Percentiles rank a stretch among this genome's conserved stretches.
phyloP scores from a whole-genome alignment of 2,329 filamentous ascomycete genomes.

The Thyridium curvatum region DNA sequence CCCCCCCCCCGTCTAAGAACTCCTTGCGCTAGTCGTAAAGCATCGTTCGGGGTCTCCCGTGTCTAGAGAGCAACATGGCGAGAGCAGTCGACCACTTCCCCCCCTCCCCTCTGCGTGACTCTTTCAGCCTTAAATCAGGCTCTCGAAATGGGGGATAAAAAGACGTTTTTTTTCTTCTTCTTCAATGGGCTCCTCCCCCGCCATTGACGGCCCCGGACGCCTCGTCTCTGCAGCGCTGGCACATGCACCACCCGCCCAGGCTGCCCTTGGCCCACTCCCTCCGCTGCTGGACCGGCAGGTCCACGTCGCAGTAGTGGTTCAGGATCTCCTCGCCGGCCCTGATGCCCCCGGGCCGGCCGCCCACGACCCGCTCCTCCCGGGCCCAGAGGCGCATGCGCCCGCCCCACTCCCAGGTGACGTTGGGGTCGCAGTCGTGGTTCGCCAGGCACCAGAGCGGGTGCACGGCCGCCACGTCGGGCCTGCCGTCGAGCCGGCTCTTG shows the following conservation, averaged over 20 bases:
- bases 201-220: constrained; percentile 25
- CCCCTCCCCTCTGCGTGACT: too few species aligned
- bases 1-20: too few species aligned
- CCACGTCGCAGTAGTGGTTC: constrained; percentile 91
- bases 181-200: too few species aligned
- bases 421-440: constrained; percentile 94
- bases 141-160: too few species aligned
- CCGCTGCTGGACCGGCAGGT: constrained; percentile 68
- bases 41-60: background rate
- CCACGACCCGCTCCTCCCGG: constrained; percentile 49
- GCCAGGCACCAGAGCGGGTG: constrained; percentile 95
- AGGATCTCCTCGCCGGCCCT: constrained; percentile 76
- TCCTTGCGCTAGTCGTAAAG: background rate
- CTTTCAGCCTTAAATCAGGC: too few species aligned
- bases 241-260: constrained; percentile 84
- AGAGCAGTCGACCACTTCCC: too few species aligned
- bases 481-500: constrained; percentile 67
- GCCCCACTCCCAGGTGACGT: constrained; percentile 91
- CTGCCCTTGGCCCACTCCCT: constrained; percentile 86
- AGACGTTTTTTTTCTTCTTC: too few species aligned
- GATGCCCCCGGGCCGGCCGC: constrained; percentile 51
- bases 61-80: background rate
- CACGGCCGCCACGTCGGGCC: constrained; percentile 86
- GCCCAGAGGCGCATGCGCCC: constrained; percentile 68
- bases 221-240: constrained; percentile 73